Evolutionary conservation across 768 basidiomycete genomes (phyloP).

Genomic region (Lactarius hatsudake): DNA sequence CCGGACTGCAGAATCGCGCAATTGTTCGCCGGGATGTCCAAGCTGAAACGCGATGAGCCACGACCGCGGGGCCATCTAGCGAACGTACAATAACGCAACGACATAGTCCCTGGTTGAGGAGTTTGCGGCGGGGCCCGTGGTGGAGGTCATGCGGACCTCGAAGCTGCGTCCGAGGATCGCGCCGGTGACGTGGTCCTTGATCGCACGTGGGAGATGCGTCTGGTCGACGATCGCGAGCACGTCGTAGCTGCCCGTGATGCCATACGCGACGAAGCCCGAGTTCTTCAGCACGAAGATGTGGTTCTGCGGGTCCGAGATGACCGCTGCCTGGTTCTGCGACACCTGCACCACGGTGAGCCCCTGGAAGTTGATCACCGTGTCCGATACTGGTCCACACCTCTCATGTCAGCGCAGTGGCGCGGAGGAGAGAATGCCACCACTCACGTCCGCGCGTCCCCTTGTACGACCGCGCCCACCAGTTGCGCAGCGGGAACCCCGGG

Average conservation of each 20-base stretch:
- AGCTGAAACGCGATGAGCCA: slow-evolving; percentile 37
- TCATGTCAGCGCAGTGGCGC: no score
- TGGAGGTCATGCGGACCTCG: slow-evolving; percentile 67
- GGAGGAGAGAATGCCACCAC: no score
- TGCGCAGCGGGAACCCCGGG: slow-evolving; percentile 68
- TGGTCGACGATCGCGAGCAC: slow-evolving; percentile 84
- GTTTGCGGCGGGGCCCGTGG: slow-evolving; percentile 48
- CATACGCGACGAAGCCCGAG: slow-evolving; percentile 74
- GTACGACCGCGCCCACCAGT: slow-evolving; percentile 85
- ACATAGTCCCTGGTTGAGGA: slow-evolving; percentile 52
- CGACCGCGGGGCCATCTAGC: no score
- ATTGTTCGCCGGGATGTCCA: slow-evolving; percentile 84
- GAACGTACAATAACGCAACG: slow-evolving; percentile 69
- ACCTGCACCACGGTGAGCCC: slow-evolving; percentile 85
- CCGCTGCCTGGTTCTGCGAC: slow-evolving; percentile 80
- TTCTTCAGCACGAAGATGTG: slow-evolving; percentile 80
- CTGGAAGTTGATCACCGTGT: slow-evolving; percentile 76
- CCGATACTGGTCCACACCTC: slow-evolving; percentile 46
- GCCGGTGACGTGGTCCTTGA: slow-evolving; percentile 63
- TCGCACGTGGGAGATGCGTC: slow-evolving; percentile 61
- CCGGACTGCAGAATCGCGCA: slow-evolving; percentile 82
- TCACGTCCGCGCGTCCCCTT: slow-evolving; percentile 63
- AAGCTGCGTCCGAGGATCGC: slow-evolving; percentile 67
- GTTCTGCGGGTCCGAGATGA: slow-evolving; percentile 75
- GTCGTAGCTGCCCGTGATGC: slow-evolving; percentile 67